Conservation (phyloP, 768 basidiomycete genomes). For the Pleurotus tuoliensis region DNA sequence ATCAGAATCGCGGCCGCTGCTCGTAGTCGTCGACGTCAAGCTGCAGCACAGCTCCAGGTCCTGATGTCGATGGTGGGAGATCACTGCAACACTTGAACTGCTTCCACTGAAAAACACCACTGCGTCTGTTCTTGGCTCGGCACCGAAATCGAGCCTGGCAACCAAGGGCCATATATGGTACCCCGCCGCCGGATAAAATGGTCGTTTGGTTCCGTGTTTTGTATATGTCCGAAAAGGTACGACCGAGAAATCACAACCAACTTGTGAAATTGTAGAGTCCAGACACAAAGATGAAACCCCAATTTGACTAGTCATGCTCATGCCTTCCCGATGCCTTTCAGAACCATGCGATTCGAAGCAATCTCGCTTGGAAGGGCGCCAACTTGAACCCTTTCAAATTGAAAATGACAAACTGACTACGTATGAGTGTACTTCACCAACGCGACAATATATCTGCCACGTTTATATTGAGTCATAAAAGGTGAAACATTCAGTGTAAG, state of each 20-base stretch:
- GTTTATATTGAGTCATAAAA: not conserved
- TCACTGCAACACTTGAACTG: not conserved
- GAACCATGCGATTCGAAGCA: no score
- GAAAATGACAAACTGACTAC: no score
- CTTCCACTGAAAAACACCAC: not conserved
- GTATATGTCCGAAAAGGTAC: not conserved
- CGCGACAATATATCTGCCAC: not conserved
- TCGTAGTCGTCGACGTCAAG: not conserved
- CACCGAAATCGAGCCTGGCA: not conserved
- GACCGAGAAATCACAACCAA: not conserved
- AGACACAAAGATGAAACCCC: no score
- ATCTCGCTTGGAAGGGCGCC: no score
- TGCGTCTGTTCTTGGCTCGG: not conserved
- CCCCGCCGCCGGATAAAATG: not conserved
- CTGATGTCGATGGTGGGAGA: not conserved
- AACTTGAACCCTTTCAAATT: no score
- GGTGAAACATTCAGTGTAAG: not conserved
- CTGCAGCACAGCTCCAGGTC: not conserved
- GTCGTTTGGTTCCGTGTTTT: not conserved
- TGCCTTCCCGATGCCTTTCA: no score
- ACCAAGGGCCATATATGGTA: not conserved
- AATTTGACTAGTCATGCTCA: no score
- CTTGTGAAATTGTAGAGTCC: no score
- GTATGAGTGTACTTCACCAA: not conserved
- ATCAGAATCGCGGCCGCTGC: no score